These are phyloP conservation scores for Aspergillus versicolor DNA, from an alignment of 2,329 filamentous ascomycete genomes.

Conservation along the genomic window DNA sequence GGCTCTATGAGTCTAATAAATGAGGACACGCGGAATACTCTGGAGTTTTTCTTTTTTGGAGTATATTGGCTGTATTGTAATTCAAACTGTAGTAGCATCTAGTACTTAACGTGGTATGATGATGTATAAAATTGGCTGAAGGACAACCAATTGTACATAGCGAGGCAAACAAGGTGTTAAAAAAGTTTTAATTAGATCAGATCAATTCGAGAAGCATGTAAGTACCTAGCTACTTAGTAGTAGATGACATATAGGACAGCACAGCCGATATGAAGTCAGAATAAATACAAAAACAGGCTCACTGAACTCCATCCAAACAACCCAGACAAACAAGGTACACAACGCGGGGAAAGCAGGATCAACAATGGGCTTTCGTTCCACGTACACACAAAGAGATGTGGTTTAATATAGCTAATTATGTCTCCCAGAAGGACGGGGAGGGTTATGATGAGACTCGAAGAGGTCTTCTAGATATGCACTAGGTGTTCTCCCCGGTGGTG, in stretches of 20 bases:
- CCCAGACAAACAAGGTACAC: neutral
- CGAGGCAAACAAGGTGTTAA: too few relatives aligned
- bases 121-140: too few relatives aligned
- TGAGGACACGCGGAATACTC: neutral
- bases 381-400: neutral
- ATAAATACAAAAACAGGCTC: neutral
- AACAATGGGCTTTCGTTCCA: constrained; percentile 1
- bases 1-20: neutral
- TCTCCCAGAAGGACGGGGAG: constrained; percentile 16
- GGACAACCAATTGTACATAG: too few relatives aligned
- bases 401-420: neutral
- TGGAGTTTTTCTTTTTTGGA: neutral
- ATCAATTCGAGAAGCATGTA: neutral
- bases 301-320: neutral
- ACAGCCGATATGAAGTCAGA: neutral
- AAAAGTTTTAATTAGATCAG: neutral
- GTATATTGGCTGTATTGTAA: neutral
- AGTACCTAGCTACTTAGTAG: neutral
- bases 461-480: constrained; percentile 89
- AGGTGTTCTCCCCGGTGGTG: constrained; percentile 71
- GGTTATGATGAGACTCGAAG: constrained; percentile 67
- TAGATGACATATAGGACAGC: constrained; percentile 3
- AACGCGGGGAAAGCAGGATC: neutral
- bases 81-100: too few relatives aligned
- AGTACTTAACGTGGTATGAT: too few relatives aligned